A percentile compares a stretch with the other conserved stretches of the same genome.
These are phyloP conservation scores for Fusarium lateritium DNA, from an alignment of 2,329 filamentous ascomycete genomes.

Conservation along the genomic window DNA sequence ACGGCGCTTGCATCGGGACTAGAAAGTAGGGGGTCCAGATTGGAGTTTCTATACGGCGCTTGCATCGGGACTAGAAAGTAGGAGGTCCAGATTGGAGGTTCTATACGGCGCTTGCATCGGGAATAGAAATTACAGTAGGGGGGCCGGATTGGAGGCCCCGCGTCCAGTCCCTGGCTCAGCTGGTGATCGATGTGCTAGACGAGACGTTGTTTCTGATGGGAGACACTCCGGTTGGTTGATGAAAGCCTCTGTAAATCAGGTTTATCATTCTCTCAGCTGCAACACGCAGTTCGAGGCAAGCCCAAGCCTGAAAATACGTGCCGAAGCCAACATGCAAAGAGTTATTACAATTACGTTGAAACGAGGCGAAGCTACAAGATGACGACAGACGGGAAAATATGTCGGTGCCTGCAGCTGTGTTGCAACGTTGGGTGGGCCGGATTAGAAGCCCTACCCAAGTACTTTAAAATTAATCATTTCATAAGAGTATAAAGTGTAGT, in stretches of 20 bases:
- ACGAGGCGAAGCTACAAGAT: slow-evolving; percentile 36
- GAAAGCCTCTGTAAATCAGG: slow-evolving; percentile 18
- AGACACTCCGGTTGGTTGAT: slow-evolving; percentile 25
- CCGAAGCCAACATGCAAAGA: slow-evolving; percentile 17
- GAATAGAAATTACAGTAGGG: too few relatives aligned
- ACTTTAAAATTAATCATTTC: too few relatives aligned
- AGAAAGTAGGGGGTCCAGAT: too few relatives aligned
- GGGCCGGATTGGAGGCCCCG: too few relatives aligned
- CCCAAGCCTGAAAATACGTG: slow-evolving; percentile 14
- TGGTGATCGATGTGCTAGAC: slow-evolving; percentile 23
- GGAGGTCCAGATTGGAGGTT: too few relatives aligned
- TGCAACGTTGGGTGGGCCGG: too few relatives aligned
- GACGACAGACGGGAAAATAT: slow-evolving; percentile 29
- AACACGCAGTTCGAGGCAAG: background rate
- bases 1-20: too few relatives aligned
- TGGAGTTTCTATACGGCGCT: too few relatives aligned
- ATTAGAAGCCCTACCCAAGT: too few relatives aligned
- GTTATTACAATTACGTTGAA: slow-evolving; percentile 22
- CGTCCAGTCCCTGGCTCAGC: slow-evolving; percentile 21
- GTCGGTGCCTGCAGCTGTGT: slow-evolving; percentile 24
- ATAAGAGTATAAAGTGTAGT: too few relatives aligned
- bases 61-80: too few relatives aligned
- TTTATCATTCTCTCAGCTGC: slow-evolving; percentile 16
- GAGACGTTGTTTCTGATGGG: slow-evolving; percentile 7
- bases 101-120: too few relatives aligned